A percentile compares a stretch with the other conserved stretches of the same genome.
Evolutionary conservation across 352 stramenopile species (phyloP).

Genomic region (Globisporangium spiculum): DNA sequence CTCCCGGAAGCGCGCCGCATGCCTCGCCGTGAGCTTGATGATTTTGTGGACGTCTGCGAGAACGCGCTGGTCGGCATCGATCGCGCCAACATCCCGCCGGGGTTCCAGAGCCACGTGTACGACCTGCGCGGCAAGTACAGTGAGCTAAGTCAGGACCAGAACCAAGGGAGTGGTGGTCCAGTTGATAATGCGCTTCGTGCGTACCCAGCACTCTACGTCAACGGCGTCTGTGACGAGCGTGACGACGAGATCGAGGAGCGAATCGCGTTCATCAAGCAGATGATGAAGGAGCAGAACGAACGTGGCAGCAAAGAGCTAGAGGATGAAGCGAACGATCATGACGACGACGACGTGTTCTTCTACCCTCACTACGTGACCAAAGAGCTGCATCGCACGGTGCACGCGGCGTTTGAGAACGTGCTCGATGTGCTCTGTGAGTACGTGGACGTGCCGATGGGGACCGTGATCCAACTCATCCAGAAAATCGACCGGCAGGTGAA

Average conservation of each 20-base stretch:
- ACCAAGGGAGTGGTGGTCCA: slow-evolving; percentile 1
- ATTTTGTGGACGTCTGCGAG: slow-evolving; percentile 54
- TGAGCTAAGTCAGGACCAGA: slow-evolving; percentile 4
- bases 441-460: slow-evolving; percentile 48
- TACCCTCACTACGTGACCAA: slow-evolving; percentile 40
- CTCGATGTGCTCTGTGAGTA: slow-evolving; percentile 65
- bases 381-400: slow-evolving; percentile 25
- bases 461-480: slow-evolving; percentile 29
- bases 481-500: slow-evolving; percentile 35
- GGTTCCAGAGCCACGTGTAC: slow-evolving; percentile 44
- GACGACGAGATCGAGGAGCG: slow-evolving; percentile 55
- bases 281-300: slow-evolving; percentile 6
- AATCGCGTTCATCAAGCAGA: slow-evolving; percentile 30
- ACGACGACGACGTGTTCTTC: slow-evolving; percentile 39
- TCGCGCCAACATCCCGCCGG: slow-evolving; percentile 37
- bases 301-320: background rate
- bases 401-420: slow-evolving; percentile 56
- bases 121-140: slow-evolving; percentile 27
- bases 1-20: slow-evolving; percentile 20
- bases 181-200: slow-evolving; percentile 33
- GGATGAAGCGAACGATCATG: background rate
- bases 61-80: slow-evolving; percentile 32
- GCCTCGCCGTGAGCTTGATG: slow-evolving; percentile 40
- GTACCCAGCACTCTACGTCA: slow-evolving; percentile 53
- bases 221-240: slow-evolving; percentile 47